These are phyloP conservation scores for Musa acuminata DNA, from an alignment of 176 grass and related monocot genomes.

Conservation along the genomic window DNA sequence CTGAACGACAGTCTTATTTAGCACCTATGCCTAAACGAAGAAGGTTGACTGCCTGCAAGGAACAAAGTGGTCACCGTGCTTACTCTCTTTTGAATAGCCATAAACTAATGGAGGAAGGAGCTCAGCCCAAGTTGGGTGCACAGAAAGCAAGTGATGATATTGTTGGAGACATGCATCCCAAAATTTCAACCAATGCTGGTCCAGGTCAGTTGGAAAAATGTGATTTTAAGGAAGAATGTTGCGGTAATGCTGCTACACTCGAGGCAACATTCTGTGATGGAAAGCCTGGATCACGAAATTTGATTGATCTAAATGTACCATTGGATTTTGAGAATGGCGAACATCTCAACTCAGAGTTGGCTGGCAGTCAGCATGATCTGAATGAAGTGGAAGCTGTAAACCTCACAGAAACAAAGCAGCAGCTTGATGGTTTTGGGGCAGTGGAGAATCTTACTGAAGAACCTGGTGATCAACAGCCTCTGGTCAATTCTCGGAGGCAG, in stretches of 20 bases:
- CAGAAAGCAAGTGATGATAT: slow-evolving; percentile 25
- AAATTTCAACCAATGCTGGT: slow-evolving; percentile 18
- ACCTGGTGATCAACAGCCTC: slow-evolving; percentile 23
- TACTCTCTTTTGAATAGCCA: slow-evolving; percentile 33
- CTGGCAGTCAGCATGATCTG: slow-evolving; percentile 14
- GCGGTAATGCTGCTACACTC: not conserved
- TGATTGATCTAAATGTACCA: slow-evolving; percentile 29
- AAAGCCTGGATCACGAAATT: slow-evolving; percentile 19
- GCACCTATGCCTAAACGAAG: slow-evolving; percentile 62
- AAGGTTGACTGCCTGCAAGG: slow-evolving; percentile 61
- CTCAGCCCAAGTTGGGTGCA: slow-evolving; percentile 17
- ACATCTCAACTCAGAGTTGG: slow-evolving; percentile 4
- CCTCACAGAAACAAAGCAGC: slow-evolving; percentile 6
- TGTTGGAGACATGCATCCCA: slow-evolving; percentile 8
- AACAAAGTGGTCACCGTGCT: slow-evolving; percentile 26
- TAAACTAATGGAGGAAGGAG: slow-evolving; percentile 29
- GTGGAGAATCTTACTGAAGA: slow-evolving; percentile 13
- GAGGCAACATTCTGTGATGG: slow-evolving; percentile 20
- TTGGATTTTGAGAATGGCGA: slow-evolving; percentile 19
- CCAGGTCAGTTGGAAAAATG: slow-evolving; percentile 21
- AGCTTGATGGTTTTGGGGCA: slow-evolving; percentile 9
- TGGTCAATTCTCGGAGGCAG: slow-evolving; percentile 38
- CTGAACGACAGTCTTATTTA: slow-evolving; percentile 48
- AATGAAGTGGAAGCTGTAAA: slow-evolving; percentile 28
- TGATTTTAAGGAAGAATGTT: slow-evolving; percentile 10